Conservation (phyloP, 2,329 filamentous ascomycete species). For the Scolecobasidium constrictum region DNA sequence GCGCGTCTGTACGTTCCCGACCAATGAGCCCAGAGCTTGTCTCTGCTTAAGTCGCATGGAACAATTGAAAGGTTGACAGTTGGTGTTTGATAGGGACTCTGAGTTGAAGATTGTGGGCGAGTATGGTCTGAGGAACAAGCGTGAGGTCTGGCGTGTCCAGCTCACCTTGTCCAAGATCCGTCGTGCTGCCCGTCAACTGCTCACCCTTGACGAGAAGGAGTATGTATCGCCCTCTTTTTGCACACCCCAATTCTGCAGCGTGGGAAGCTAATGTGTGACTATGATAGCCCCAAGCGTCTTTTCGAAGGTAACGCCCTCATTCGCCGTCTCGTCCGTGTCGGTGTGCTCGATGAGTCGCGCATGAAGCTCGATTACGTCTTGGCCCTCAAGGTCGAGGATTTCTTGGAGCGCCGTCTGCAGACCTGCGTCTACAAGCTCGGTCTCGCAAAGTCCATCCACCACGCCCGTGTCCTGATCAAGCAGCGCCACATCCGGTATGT, state of each 20-base stretch:
- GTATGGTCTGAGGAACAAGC: constrained; percentile 99
- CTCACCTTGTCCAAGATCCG: constrained; percentile 99
- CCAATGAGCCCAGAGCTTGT: constrained; percentile 95
- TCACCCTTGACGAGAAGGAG: constrained; percentile 99
- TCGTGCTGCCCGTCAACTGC: constrained; percentile 99
- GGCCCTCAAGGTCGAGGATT: constrained; percentile 98
- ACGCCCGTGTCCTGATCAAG: constrained; percentile 98
- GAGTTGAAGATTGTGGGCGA: constrained; percentile 99
- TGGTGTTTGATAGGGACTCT: constrained; percentile 65
- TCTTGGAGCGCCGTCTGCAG: constrained; percentile 99
- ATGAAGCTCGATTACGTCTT: constrained; percentile 99
- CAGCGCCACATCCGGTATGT: constrained; percentile 88
- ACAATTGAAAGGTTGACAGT: constrained; percentile 57
- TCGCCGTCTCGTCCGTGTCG: constrained; percentile 98
- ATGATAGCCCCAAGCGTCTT: constrained; percentile 80
- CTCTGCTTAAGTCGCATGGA: constrained; percentile 88
- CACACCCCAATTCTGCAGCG: too few relatives aligned
- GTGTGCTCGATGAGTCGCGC: constrained; percentile 99
- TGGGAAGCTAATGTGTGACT: too few relatives aligned
- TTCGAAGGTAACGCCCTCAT: constrained; percentile 99
- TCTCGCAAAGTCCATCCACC: constrained; percentile 99
- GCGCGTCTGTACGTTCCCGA: constrained; percentile 98
- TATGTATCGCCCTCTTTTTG: neutral
- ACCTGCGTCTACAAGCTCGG: constrained; percentile 99
- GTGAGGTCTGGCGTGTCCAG: constrained; percentile 99